Evolutionary conservation across 2,329 filamentous ascomycete genomes (phyloP).

Genomic region (Exophiala alcalophila): DNA sequence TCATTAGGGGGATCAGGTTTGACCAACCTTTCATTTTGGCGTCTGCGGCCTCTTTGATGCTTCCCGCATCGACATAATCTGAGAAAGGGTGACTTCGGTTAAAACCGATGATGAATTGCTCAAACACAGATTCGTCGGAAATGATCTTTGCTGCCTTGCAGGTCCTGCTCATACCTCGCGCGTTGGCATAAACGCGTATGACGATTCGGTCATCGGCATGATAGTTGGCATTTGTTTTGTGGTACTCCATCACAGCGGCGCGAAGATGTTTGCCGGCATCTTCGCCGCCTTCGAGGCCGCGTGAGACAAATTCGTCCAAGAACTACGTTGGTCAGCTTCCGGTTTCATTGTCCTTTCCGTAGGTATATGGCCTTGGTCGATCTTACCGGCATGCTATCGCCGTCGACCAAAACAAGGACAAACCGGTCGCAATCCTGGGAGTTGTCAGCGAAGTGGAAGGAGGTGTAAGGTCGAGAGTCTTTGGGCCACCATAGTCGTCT

Average conservation of each 20-base stretch:
- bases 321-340: conserved; percentile 21
- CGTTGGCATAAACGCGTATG: conserved; percentile 42
- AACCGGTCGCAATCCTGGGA: conserved; percentile 26
- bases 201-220: conserved; percentile 33
- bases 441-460: conserved; percentile 13
- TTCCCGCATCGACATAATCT: conserved; percentile 44
- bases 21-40: conserved; percentile 42
- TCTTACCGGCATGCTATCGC: conserved; percentile 38
- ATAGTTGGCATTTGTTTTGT: conserved; percentile 19
- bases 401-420: conserved; percentile 33
- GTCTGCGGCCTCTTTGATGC: conserved; percentile 45
- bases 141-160: conserved; percentile 35
- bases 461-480: neutral
- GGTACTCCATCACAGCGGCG: conserved; percentile 16
- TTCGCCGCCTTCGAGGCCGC: conserved; percentile 24
- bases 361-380: neutral
- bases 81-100: conserved; percentile 40
- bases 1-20: neutral
- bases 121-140: conserved; percentile 30
- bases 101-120: conserved; percentile 43
- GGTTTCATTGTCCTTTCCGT: neutral
- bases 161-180: conserved; percentile 37
- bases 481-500: conserved; percentile 21
- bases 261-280: conserved; percentile 27
- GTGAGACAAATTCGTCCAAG: conserved; percentile 21